Conservation (phyloP, 306 rosid genomes). For the Acacia melanoxylon region DNA sequence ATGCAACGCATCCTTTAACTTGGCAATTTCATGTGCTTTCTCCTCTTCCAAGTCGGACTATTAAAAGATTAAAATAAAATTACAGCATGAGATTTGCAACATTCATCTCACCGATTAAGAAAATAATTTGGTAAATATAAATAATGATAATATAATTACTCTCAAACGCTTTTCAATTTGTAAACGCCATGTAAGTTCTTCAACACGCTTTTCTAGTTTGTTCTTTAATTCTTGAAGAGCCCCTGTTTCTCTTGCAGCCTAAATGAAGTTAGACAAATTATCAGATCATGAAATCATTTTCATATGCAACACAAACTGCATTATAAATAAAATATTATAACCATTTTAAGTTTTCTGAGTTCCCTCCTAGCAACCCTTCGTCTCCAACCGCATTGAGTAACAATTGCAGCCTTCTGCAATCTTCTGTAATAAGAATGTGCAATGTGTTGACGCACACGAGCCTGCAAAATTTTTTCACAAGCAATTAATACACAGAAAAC, state of each 20-base stretch:
- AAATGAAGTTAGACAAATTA: constrained; percentile 35
- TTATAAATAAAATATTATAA: constrained; percentile 36
- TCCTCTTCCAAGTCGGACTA: constrained; percentile 99
- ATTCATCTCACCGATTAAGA: constrained; percentile 22
- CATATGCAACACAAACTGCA: constrained; percentile 32
- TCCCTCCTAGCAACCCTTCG: constrained; percentile 89
- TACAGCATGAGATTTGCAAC: constrained; percentile 16
- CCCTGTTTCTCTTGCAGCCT: constrained; percentile 99
- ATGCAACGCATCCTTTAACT: constrained; percentile 78
- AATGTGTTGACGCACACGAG: constrained; percentile 68
- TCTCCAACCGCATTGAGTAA: constrained; percentile 98
- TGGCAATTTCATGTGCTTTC: constrained; percentile 77
- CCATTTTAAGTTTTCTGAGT: constrained; percentile 96
- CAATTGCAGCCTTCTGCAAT: constrained; percentile 80
- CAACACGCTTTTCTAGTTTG: constrained; percentile 99
- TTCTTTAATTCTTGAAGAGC: constrained; percentile 99
- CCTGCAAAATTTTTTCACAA: constrained; percentile 50
- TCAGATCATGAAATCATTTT: constrained; percentile 26
- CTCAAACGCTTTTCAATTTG: constrained; percentile 97
- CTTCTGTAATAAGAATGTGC: constrained; percentile 76
- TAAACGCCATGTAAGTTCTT: constrained; percentile 99
- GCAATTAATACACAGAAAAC: neutral
- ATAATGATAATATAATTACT: constrained; percentile 50
- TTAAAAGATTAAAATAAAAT: constrained; percentile 28
- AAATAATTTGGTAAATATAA: constrained; percentile 24